phyloP scores from a whole-genome alignment of 164 flowering plant genomes.

The Vitis cinerea region DNA sequence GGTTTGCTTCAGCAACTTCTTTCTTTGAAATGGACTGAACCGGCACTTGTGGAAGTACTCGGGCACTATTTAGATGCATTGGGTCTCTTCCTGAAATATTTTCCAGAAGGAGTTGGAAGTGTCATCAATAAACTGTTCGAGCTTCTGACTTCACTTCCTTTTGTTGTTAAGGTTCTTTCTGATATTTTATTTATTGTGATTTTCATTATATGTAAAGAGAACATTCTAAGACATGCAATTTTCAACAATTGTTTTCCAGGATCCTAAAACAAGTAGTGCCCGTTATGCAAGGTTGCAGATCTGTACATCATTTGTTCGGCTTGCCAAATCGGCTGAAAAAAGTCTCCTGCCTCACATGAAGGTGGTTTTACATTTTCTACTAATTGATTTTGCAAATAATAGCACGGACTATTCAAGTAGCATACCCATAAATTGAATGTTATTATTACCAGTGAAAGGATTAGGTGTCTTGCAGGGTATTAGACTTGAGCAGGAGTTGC shows the following conservation, averaged over 20 bases:
- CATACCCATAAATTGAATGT: neutral
- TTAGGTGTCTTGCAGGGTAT: neutral
- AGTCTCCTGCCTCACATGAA: slow-evolving; percentile 96
- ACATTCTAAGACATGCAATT: neutral
- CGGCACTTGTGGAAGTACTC: slow-evolving; percentile 67
- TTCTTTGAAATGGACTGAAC: slow-evolving; percentile 86
- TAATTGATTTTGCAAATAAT: neutral
- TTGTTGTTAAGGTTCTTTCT: slow-evolving; percentile 55
- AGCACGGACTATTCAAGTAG: neutral
- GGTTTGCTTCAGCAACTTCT: slow-evolving; percentile 86
- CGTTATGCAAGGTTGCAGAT: slow-evolving; percentile 94
- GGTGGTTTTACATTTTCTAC: slow-evolving; percentile 34
- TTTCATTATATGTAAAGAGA: slow-evolving; percentile 1
- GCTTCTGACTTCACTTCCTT: slow-evolving; percentile 81
- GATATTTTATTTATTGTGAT: neutral
- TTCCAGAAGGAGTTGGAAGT: slow-evolving; percentile 78
- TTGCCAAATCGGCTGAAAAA: slow-evolving; percentile 84
- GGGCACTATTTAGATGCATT: slow-evolving; percentile 81
- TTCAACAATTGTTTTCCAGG: slow-evolving; percentile 47
- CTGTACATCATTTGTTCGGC: slow-evolving; percentile 88
- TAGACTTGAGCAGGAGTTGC: neutral
- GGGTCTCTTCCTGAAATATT: slow-evolving; percentile 82
- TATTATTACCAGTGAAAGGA: neutral
- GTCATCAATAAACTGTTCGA: slow-evolving; percentile 93
- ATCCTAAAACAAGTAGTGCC: slow-evolving; percentile 68